Percentiles rank a stretch among this genome's conserved stretches.
These are phyloP conservation scores for Durotheca rogersii DNA, from an alignment of 495 filamentous ascomycete genomes.

Conservation along the genomic window DNA sequence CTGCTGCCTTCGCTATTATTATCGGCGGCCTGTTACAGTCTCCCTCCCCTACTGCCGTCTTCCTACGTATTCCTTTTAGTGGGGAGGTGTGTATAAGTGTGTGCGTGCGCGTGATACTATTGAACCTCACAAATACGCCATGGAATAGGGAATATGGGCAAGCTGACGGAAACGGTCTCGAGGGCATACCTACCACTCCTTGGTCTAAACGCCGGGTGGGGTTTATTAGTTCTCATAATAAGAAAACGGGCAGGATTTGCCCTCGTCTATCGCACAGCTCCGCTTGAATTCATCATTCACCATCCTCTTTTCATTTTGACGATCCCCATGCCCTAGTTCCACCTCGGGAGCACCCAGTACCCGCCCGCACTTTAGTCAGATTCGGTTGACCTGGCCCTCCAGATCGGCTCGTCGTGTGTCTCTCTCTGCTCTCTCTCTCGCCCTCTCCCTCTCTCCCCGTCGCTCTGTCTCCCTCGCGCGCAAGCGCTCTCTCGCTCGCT, in stretches of 20 bases:
- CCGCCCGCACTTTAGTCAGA: conserved; percentile 35
- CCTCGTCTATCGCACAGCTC: conserved; percentile 10
- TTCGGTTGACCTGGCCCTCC: conserved; percentile 30
- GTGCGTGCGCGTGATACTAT: conserved; percentile 22
- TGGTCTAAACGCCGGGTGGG: conserved; percentile 27
- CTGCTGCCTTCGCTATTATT: no score
- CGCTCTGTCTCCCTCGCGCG: conserved; percentile 27
- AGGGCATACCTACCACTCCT: conserved; percentile 10
- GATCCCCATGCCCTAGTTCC: conserved; percentile 29
- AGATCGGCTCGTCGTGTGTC: conserved; percentile 30
- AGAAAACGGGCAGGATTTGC: conserved; percentile 32
- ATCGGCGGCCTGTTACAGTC: no score
- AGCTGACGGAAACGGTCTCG: conserved; percentile 23
- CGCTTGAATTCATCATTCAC: conserved; percentile 21
- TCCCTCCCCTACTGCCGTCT: no score
- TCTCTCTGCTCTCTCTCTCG: conserved; percentile 14
- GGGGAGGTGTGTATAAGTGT: no score
- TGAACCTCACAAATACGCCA: conserved; percentile 8
- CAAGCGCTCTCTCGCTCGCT: conserved; percentile 12
- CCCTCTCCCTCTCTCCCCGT: conserved; percentile 15
- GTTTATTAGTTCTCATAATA: conserved; percentile 18
- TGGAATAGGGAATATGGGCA: conserved; percentile 1
- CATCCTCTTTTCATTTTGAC: conserved; percentile 23
- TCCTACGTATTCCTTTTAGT: conserved; percentile 8
- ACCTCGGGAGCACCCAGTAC: conserved; percentile 36